Conservation (phyloP, 768 basidiomycete genomes). For the Hericium rajendrae region DNA sequence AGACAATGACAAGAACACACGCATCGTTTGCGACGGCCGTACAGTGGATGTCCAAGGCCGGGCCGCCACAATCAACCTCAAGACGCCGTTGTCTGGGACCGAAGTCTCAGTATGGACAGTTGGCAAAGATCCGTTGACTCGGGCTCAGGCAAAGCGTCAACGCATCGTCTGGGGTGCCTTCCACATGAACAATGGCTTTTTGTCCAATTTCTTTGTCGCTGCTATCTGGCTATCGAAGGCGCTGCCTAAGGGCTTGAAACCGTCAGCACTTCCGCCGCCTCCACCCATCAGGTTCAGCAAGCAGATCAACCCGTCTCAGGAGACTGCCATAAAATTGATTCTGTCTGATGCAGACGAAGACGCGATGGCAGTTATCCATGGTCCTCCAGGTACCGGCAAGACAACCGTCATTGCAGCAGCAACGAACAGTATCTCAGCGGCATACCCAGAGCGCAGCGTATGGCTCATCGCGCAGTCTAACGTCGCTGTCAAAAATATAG, state of each 20-base stretch:
- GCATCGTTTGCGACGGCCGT: conserved; percentile 9
- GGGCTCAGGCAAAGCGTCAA: conserved; percentile 14
- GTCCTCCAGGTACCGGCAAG: conserved; percentile 15
- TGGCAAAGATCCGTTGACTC: conserved; percentile 14
- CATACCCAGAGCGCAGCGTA: conserved; percentile 7
- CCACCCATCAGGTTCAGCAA: not conserved
- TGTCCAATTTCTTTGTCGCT: conserved; percentile 19
- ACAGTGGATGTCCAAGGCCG: conserved; percentile 28
- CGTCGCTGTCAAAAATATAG: conserved; percentile 45
- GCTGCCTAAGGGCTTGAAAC: not conserved
- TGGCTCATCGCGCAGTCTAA: conserved; percentile 42
- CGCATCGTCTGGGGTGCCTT: conserved; percentile 18
- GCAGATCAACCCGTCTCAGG: conserved; percentile 21
- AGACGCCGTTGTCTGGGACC: not conserved
- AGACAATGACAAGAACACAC: not conserved
- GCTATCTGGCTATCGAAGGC: conserved; percentile 9
- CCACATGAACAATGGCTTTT: conserved; percentile 10
- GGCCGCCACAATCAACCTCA: conserved; percentile 22
- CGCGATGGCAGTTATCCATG: conserved; percentile 22
- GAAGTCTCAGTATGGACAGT: conserved; percentile 6
- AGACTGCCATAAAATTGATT: conserved; percentile 20
- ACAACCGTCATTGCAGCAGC: conserved; percentile 15
- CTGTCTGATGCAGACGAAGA: conserved; percentile 17
- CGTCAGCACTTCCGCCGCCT: not conserved
- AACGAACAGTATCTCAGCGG: conserved; percentile 1